Base-by-base conservation (phyloP, 2,329 filamentous ascomycete genomes). In the Thielaviopsis euricoi region DNA sequence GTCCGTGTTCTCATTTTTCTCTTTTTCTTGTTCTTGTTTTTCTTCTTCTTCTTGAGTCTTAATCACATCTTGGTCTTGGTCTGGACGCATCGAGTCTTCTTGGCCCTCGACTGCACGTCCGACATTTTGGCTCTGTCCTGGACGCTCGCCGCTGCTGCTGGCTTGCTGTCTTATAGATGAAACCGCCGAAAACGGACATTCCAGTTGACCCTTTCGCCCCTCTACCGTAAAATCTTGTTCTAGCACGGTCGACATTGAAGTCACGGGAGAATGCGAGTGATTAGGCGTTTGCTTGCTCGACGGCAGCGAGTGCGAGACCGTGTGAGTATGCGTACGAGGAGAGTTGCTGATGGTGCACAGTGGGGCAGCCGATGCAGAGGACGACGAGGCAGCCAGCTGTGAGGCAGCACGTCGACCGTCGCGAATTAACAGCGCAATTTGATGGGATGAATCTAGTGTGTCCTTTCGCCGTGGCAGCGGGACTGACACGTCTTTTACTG, bases 161-260 rank as follows among this genome's bases (percentile, higher is more conserved):
- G 55, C 21, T 19, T 19, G 48, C 33, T 57, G 49, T 29, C 21
- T 51, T 49, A 43, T 19, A 33, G 49, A 52, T 23, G 22, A 43
- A 22, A 55, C 22, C 17, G 51, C 71, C 60, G 74, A 83, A 69
- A 95, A 95, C 0, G 90, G 90, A 71, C 90, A 96, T 63, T 81
- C 80, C 55, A 96, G 73, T 62, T 79, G 80, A 64, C 89, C 87
- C 65, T 86, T 87, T 66, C 82, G 88, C 61, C 90, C 90, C 67
- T 84, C 76, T 37, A 90, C 86, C 19, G 90, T 96, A 65, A 95
- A 96, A 70, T 96, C 90, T 71, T 86, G 86, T 72, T 95, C 90
- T 66, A 95, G 73, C 81, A 60, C 76, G 54, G 79, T 82, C 56
- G 82, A 82, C 67, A 80, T 74, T 61, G 82, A 79, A 19, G 81